A percentile compares a stretch with the other conserved stretches of the same genome.
Conservation (phyloP, 129 eudicot species). For the Cynara cardunculus region DNA sequence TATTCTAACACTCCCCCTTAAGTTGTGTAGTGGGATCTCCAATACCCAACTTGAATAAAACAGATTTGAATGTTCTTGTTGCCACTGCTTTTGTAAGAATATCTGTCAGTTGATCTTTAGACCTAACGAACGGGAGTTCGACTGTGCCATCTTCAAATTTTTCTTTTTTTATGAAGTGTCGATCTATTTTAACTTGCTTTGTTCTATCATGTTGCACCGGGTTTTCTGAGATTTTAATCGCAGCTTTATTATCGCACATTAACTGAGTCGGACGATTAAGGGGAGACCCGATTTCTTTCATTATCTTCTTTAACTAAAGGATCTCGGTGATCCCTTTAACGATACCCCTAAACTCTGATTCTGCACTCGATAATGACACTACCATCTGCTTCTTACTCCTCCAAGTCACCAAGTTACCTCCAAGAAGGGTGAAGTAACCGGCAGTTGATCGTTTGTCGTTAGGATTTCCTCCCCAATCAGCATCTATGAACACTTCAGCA, state of each 20-base stretch:
- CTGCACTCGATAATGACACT: not conserved
- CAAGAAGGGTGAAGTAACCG: no score
- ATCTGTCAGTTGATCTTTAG: not conserved
- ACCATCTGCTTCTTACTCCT: slow-evolving; percentile 7
- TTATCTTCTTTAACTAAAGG: no score
- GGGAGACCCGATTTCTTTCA: not conserved
- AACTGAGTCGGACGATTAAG: not conserved
- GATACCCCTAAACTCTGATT: not conserved
- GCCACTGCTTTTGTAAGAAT: not conserved
- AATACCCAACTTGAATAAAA: slow-evolving; percentile 2
- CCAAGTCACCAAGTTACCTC: slow-evolving; percentile 2
- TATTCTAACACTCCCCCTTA: no score
- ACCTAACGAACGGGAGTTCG: not conserved
- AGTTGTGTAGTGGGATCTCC: slow-evolving; percentile 8
- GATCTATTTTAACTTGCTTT: not conserved
- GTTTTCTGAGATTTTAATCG: not conserved
- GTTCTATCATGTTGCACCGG: not conserved
- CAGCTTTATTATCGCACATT: not conserved
- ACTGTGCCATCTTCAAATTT: not conserved
- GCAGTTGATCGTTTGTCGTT: no score
- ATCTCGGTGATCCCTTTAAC: no score
- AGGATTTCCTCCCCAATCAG: no score
- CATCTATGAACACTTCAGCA: not conserved
- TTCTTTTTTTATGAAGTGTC: not conserved
- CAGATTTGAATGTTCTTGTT: not conserved